A percentile compares a stretch with the other conserved stretches of the same genome.
These are phyloP conservation scores for Triticum aestivum DNA, from an alignment of 176 grass and related monocot species.

Conservation along the genomic window IWGSC_CS_RefSeq_v2.1 NC_057812.1:468611318-468611817, in stretches of 20 bases:
- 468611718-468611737: background rate
- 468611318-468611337: constrained; percentile 4
- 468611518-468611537: background rate
- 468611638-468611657: background rate
- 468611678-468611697: background rate
- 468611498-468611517: constrained; percentile 36
- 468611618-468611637: background rate
- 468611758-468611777: background rate
- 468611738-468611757: background rate
- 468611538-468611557: constrained; percentile 28
- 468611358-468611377: background rate
- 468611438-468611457: constrained; percentile 29
- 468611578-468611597: background rate
- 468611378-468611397: constrained; percentile 6
- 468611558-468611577: background rate
- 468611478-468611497: background rate
- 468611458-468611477: background rate
- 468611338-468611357: background rate
- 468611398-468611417: background rate
- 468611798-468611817: background rate
- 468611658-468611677: constrained; percentile 10
- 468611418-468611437: constrained; percentile 12
- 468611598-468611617: background rate
- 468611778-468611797: background rate
- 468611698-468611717: background rate